Evolutionary conservation across 306 rosid genomes (phyloP).

Genomic region (Fragaria vesca): DNA sequence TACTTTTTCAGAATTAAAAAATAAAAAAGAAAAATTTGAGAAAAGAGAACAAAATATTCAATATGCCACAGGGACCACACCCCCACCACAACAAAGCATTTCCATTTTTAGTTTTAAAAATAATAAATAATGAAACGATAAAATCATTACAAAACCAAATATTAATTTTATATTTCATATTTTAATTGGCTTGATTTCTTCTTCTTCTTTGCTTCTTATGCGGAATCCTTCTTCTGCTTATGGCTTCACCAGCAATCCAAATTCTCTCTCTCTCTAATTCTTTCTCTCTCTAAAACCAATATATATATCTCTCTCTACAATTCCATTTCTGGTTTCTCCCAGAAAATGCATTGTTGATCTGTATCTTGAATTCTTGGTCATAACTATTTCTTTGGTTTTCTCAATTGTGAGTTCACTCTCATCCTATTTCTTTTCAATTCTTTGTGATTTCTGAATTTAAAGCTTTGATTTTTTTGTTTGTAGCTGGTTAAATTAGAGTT

Average conservation of each 20-base stretch:
- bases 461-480: constrained; percentile 10
- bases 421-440: constrained; percentile 7
- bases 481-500: constrained; percentile 36
- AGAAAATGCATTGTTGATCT: constrained; percentile 54
- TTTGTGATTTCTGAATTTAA: constrained; percentile 20
- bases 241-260: constrained; percentile 56
- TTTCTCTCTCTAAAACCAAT: constrained; percentile 26
- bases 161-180: background rate
- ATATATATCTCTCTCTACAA: constrained; percentile 11
- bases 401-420: constrained; percentile 44
- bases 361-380: background rate
- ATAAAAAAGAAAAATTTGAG: no score
- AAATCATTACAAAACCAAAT: constrained; percentile 1
- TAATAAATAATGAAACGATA: background rate
- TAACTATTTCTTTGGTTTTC: constrained; percentile 13
- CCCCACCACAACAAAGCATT: no score
- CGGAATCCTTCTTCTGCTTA: constrained; percentile 37
- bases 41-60: no score
- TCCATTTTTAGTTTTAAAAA: background rate
- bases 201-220: constrained; percentile 38
- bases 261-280: constrained; percentile 34
- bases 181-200: constrained; percentile 37
- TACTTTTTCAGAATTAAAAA: no score
- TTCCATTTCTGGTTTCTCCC: constrained; percentile 24
- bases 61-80: no score